Conservation (phyloP, 768 basidiomycete genomes). For the Tephrocybe sp. region DNA sequence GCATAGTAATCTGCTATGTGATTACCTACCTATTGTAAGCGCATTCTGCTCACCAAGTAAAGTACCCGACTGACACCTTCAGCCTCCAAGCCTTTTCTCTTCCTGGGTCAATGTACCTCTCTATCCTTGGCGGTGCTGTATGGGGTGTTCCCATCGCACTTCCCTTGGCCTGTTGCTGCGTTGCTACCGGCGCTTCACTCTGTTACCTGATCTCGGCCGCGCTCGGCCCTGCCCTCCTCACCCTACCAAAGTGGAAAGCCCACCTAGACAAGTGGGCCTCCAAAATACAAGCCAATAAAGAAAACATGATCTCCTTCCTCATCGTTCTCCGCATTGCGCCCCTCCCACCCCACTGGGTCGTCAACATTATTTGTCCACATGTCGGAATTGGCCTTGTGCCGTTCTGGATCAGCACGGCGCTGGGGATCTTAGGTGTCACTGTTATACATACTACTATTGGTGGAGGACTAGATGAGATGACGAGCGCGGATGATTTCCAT, state of each 20-base stretch:
- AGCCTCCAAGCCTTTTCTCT: conserved; percentile 96
- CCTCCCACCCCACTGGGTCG: conserved; percentile 95
- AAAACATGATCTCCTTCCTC: conserved; percentile 88
- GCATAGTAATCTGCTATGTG: conserved; percentile 86
- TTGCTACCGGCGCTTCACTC: conserved; percentile 86
- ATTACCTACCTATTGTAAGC: conserved; percentile 88
- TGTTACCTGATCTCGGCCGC: conserved; percentile 93
- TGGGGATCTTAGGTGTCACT: conserved; percentile 87
- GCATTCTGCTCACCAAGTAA: conserved; percentile 22
- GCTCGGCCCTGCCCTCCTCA: conserved; percentile 88
- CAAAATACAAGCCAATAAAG: conserved; percentile 76
- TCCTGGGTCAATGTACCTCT: conserved; percentile 97
- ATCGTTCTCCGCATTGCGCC: conserved; percentile 95
- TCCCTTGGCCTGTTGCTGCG: conserved; percentile 88
- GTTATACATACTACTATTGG: conserved; percentile 97
- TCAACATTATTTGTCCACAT: conserved; percentile 91
- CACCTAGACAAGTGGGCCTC: conserved; percentile 79
- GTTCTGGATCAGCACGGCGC: conserved; percentile 89
- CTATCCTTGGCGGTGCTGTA: conserved; percentile 93
- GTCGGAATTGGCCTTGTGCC: conserved; percentile 82
- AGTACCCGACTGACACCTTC: conserved; percentile 9
- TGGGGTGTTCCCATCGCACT: conserved; percentile 89
- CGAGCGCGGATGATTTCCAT: conserved; percentile 89
- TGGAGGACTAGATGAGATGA: conserved; percentile 93
- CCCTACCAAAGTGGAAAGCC: conserved; percentile 82